Percentiles rank a stretch among this genome's conserved stretches.
Conservation (phyloP, 2,329 filamentous ascomycete species). For the Pseudogymnoascus sp. region DNA sequence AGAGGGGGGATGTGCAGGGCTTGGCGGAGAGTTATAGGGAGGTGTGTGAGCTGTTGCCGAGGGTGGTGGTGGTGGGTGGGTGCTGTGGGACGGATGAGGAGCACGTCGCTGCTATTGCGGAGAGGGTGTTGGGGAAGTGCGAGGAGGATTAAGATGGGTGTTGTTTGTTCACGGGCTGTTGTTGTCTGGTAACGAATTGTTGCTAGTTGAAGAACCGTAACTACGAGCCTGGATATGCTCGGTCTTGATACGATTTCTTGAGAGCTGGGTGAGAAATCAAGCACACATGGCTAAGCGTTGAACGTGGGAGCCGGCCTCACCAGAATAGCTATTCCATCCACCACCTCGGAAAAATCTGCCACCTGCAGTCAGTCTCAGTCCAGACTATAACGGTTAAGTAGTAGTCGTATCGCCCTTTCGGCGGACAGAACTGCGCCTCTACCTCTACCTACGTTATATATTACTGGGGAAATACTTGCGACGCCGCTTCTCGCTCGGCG, state of each 20-base stretch:
- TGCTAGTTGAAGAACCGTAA: constrained; percentile 4
- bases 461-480: neutral
- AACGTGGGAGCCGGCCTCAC: neutral
- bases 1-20: neutral
- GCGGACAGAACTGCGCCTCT: neutral
- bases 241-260: neutral
- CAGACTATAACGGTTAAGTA: neutral
- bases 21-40: neutral
- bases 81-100: constrained; percentile 17
- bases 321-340: constrained; percentile 1
- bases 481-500: neutral
- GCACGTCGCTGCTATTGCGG: constrained; percentile 11
- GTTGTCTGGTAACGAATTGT: neutral
- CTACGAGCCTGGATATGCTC: neutral
- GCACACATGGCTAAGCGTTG: neutral
- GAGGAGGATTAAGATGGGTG: neutral
- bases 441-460: neutral
- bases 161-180: neutral
- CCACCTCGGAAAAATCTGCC: neutral
- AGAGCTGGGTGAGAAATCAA: neutral
- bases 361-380: neutral
- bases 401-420: neutral
- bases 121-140: neutral
- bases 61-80: constrained; percentile 10
- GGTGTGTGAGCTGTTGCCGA: constrained; percentile 10